Conservation (phyloP, 257 asterid species). For the Phtheirospermum japonicum region DNA sequence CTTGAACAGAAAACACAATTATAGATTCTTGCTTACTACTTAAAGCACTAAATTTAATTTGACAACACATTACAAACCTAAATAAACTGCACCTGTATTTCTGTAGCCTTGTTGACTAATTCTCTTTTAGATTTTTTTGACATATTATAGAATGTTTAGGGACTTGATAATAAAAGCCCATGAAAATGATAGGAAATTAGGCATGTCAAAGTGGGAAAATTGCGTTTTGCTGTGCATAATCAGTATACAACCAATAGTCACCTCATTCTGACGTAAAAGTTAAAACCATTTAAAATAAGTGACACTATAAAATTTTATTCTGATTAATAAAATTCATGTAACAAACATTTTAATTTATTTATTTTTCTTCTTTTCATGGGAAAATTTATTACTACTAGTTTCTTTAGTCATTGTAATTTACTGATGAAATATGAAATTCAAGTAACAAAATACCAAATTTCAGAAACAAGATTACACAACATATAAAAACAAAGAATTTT, state of each 20-base stretch:
- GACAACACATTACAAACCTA: not conserved
- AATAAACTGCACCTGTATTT: not conserved
- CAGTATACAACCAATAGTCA: constrained; percentile 5
- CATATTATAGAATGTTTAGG: not conserved
- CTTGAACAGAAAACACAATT: not conserved
- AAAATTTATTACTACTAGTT: not conserved
- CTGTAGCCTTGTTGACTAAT: not conserved
- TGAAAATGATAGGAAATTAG: not conserved
- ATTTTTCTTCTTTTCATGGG: too few species aligned
- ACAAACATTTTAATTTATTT: too few species aligned
- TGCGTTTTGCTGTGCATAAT: constrained; percentile 15
- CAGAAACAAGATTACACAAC: too few species aligned
- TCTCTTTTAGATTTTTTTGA: not conserved
- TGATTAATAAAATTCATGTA: too few species aligned
- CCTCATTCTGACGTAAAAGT: too few species aligned
- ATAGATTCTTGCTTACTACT: constrained; percentile 5
- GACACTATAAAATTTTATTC: too few species aligned
- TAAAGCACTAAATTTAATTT: not conserved
- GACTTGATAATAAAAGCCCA: constrained; percentile 5
- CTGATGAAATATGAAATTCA: not conserved
- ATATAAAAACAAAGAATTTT: not conserved
- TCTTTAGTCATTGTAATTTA: not conserved
- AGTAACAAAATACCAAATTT: not conserved
- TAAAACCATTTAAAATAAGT: too few species aligned
- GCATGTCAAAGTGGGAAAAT: constrained; percentile 5